Evolutionary conservation across 257 asterid genomes (phyloP), one percentile per base, ranked within the genome.

Genomic region (Solanum medicagineum): DNA sequence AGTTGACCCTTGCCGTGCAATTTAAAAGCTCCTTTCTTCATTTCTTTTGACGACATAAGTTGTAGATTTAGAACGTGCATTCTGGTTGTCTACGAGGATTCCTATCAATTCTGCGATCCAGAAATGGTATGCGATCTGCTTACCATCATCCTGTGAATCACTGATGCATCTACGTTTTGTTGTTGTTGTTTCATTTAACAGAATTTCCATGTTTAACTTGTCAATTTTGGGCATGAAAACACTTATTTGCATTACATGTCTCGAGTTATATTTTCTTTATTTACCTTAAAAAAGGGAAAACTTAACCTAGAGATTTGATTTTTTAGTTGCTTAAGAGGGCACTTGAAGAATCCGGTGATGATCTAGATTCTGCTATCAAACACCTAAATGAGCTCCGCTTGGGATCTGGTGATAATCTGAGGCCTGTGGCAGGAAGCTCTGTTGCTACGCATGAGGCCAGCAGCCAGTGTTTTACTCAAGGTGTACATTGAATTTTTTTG

Each of bases 321-420:
- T 89, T 74, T 55, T 86, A 96, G 99, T 88, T 93, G 88, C 90
- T 95, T 85, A 98, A 93, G 88, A 89, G 87, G 86, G 95, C 93
- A 81, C 97, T 96, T 59, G 94, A 94, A 88, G 98, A 89, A 86
- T 91, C 92, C 86, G 90, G 93, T 40, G 90, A 87, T 85, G 97
- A 96, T 89, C 85, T 96, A 91, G 98, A 96, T 92, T 92, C 94
- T 73, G 93, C 99, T 44, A 95, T 96, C 84, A 93, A 89, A 89
- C 86, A 93, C 87, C 88, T 96, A 81, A 92, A 94, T 62, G 95
- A 95, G 82, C 99, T 96, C 84, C 91, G 95, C 20, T 90, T 96
- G 94, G 92, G 92, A 87, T 88, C 95, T 79, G 86, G 62, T 73
- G 91, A 89, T 81, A 90, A 85, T 86, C 59, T 65, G 74, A 85